Evolutionary conservation across 2,329 filamentous ascomycete genomes (phyloP), one percentile per base, ranked within the genome.

Genomic region (Beauveria sp.): DNA sequence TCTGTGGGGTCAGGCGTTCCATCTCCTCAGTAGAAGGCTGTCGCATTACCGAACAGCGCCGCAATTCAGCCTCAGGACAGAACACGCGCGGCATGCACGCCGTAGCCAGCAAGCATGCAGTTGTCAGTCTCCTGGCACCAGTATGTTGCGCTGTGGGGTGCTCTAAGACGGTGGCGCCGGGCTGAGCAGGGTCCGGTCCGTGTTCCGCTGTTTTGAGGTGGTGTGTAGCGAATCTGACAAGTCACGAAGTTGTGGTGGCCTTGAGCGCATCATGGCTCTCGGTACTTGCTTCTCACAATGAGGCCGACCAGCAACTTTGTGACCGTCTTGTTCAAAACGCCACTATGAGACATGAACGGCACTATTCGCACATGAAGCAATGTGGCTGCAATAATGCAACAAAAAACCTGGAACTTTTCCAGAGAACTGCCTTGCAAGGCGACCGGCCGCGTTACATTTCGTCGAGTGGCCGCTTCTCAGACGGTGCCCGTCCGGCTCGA

Each of bases 171-270:
- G 48, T 58, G 55, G 55, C 55, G 45, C 54, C 55, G 12, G 55
- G 55, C 43, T 58, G 38, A 59, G 40, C 50, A 54, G 54, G 59
- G 59, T 42, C 59, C 59, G 59, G 59, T 61, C 59, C 59, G 59
- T 49, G 59, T 61, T 49, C 59, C 59, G 51, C 59, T 61, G 42
- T 5, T 26, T 42, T 22, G 16, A 22, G 16, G 43, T 54, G 59
- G 59, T 48, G 51, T 61, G 42, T 51, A 55, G 50, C 18, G 34
- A 54, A 55, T 54, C 59, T 61, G 59, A 61, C 59, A 34, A 49
- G 51, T 54, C 51, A 54, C 18, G 42, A 34, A 43, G 22, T 43
- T n/a, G 50, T 42, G 28, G 20, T 26, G 22, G 50, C 28, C 34
- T 40, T 48, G 26, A 40, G 50, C 57, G n/a, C 38, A 12, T 38